These are phyloP conservation scores for Mucor mucedo DNA, from an alignment of 371 early-diverging fungal genomes.

Conservation along the genomic window DNA sequence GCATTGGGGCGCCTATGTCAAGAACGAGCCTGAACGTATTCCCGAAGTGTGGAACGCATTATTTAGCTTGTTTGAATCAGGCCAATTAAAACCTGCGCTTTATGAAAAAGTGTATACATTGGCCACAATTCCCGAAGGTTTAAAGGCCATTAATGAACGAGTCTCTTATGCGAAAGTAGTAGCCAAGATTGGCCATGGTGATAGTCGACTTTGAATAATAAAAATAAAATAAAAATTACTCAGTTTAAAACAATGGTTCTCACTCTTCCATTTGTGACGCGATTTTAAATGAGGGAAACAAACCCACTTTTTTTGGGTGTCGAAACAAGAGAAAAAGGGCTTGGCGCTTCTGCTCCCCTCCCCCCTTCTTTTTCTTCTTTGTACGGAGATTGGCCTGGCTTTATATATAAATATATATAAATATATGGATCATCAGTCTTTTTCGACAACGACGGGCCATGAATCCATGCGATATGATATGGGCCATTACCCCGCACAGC, in stretches of 20 bases:
- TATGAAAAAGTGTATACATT: conserved; percentile 74
- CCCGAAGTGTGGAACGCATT: conserved; percentile 76
- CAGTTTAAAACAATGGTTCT: conserved; percentile 18
- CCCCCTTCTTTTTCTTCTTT: conserved; percentile 4
- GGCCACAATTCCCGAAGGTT: conserved; percentile 67
- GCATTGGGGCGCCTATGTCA: conserved; percentile 81
- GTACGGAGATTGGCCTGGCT: not conserved
- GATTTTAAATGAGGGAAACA: conserved; percentile 9
- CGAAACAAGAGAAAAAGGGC: not conserved
- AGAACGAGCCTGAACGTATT: conserved; percentile 67
- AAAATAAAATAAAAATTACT: not conserved
- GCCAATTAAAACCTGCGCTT: conserved; percentile 70
- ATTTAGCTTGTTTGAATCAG: conserved; percentile 67
- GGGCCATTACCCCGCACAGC: not conserved
- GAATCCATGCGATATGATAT: not conserved
- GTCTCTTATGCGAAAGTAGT: conserved; percentile 86
- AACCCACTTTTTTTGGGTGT: conserved; percentile 1
- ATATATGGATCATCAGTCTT: conserved; percentile 1
- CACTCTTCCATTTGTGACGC: conserved; percentile 26
- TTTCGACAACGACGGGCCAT: conserved; percentile 5
- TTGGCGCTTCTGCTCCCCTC: conserved; percentile 3
- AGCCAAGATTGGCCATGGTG: conserved; percentile 43
- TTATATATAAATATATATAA: not conserved
- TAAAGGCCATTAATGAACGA: conserved; percentile 73
- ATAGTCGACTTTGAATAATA: conserved; percentile 50